Base-by-base conservation (phyloP, 805 yeast genomes). In the Wickerhamomyces bovis region DNA sequence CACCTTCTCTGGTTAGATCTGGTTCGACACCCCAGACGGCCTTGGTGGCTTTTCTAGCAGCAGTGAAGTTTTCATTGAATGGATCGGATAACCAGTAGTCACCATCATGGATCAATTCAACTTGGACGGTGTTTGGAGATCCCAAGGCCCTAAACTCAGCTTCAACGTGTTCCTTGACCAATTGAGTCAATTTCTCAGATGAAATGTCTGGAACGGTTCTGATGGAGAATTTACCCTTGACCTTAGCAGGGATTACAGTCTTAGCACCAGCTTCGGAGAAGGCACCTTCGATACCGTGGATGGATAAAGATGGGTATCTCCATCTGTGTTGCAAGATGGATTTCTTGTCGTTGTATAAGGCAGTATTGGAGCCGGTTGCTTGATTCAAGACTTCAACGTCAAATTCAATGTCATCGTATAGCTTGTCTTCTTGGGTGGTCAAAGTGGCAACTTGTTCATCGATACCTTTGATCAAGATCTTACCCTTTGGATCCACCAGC, bases 221-320 rank as follows among this genome's bases (percentile, higher is more conserved):
- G 61, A 94, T 90, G 31, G 96, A 87, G 66, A 94, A 94, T 72
- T 94, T 94, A 61, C 99, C 99, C 44, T 73, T 68, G 30, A 94
- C 98, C 64, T 83, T 85, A 42, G 97, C 87, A 31, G 99, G 99
- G 55, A 94, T 94, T 44, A 94, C 99, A 30, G 99, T 94, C 75
- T 94, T 94, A 48, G 98, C 99, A 54, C 99, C 99, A 41, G 85
- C 77, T 39, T 86, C 92, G 42, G 85, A 83, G 68, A 94, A 94
- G 6, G 98, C 99, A 53, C 99, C 99, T 70, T 94, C 99, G 46
- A 94, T 78, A 56, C 99, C 99, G 69, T 94, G 99, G 55, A 94
- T 68, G 3, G 98, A 90, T 60, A 94, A 75, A 8, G 98, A 89
- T 47, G 99, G 99, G 71, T 76, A 89, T 76, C 99, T 85, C 99